phyloP scores from a whole-genome alignment of 2,329 filamentous ascomycete species.

The Aspergillus hiratsukae region DNA sequence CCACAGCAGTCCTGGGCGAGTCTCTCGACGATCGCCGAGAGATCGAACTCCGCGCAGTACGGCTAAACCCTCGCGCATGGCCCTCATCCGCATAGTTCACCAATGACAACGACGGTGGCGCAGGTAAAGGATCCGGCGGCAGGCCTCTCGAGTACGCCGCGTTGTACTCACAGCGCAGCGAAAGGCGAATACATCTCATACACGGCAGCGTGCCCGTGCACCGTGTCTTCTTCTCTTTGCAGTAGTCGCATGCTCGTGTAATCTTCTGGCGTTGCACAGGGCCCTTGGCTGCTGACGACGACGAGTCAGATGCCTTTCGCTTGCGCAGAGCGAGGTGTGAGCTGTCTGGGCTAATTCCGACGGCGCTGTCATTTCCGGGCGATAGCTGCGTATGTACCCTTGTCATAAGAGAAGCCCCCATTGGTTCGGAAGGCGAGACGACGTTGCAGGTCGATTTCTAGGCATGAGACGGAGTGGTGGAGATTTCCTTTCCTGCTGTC shows the following conservation, averaged over 20 bases:
- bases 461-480: neutral
- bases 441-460: neutral
- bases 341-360: neutral
- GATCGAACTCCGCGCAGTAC: conserved; percentile 1
- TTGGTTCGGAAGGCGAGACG: conserved; percentile 2
- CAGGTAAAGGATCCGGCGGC: conserved; percentile 30
- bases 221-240: conserved; percentile 36
- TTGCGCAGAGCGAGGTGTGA: conserved; percentile 16
- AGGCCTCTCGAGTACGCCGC: conserved; percentile 35
- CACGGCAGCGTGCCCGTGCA: conserved; percentile 37
- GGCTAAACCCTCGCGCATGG: conserved; percentile 1
- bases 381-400: conserved; percentile 1
- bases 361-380: conserved; percentile 1
- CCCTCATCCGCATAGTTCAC: conserved; percentile 6
- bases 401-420: conserved; percentile 1
- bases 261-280: conserved; percentile 30
- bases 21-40: conserved; percentile 5
- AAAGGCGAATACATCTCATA: conserved; percentile 29
- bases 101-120: conserved; percentile 9
- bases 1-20: conserved; percentile 1
- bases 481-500: neutral
- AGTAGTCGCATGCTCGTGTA: conserved; percentile 36
- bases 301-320: conserved; percentile 25
- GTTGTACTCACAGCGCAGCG: conserved; percentile 32
- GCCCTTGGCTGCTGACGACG: conserved; percentile 14